These are phyloP conservation scores for Blepharisma undulans DNA, from an alignment of 169 alveolate genomes.

Conservation along the genomic window DNA sequence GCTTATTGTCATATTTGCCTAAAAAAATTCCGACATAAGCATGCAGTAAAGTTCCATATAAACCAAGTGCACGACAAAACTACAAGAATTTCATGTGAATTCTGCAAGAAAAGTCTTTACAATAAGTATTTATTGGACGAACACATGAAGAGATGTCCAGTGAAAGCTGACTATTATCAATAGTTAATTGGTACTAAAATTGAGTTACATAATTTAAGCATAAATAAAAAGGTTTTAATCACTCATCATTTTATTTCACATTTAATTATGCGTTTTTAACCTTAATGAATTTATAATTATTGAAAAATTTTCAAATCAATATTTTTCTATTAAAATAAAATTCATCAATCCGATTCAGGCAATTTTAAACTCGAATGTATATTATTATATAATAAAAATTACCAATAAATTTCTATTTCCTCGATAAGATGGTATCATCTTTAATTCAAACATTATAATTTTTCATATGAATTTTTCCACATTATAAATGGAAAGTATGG, in stretches of 20 bases:
- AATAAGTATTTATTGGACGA: slow-evolving; percentile 1
- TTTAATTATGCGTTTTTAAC: neutral
- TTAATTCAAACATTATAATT: neutral
- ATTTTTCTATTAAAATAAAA: neutral
- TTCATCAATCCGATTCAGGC: neutral
- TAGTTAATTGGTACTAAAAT: neutral
- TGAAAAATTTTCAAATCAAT: neutral
- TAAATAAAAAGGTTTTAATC: neutral
- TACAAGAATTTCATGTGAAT: slow-evolving; percentile 16
- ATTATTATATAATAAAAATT: too few species aligned
- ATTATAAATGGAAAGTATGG: neutral
- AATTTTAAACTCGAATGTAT: neutral
- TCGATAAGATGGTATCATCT: neutral
- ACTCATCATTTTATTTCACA: neutral
- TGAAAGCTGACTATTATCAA: neutral
- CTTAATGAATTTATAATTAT: neutral
- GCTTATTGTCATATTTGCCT: slow-evolving; percentile 10
- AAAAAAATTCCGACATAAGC: slow-evolving; percentile 10
- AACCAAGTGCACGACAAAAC: slow-evolving; percentile 19
- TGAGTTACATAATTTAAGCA: neutral
- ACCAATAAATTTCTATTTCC: neutral
- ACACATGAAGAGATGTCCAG: neutral
- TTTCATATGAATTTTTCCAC: neutral
- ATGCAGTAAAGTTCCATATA: slow-evolving; percentile 34
- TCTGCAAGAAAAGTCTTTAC: slow-evolving; percentile 7